Conservation (phyloP, 768 basidiomycete genomes). For the Hygrophorus pudorinus region DNA sequence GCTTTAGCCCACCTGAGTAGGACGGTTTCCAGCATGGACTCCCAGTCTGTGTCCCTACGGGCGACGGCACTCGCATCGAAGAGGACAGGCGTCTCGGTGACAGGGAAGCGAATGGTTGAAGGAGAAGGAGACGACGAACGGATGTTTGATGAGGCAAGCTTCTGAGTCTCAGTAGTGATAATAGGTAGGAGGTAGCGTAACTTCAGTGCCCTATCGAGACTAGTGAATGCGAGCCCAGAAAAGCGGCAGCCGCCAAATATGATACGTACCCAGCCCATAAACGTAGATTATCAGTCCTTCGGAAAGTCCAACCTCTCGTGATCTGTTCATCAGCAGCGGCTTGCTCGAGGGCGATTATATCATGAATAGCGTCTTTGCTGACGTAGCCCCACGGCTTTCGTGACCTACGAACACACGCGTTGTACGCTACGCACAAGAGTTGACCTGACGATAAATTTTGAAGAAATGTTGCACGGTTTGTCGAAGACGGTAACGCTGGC, state of each 20-base stretch:
- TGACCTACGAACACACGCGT: conserved; percentile 69
- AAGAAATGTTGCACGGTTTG: conserved; percentile 33
- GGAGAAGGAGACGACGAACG: conserved; percentile 18
- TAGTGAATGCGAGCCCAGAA: conserved; percentile 2
- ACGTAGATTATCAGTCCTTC: conserved; percentile 77
- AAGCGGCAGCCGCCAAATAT: neutral
- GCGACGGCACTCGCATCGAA: conserved; percentile 75
- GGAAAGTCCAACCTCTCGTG: conserved; percentile 71
- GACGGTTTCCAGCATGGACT: conserved; percentile 60
- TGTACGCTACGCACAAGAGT: conserved; percentile 73
- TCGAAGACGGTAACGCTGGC: conserved; percentile 6
- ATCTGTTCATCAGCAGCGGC: conserved; percentile 26
- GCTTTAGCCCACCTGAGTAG: conserved; percentile 58
- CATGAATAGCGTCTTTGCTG: conserved; percentile 66
- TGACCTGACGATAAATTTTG: conserved; percentile 63
- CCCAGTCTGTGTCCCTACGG: conserved; percentile 69
- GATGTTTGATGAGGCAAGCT: conserved; percentile 16
- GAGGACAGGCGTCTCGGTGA: conserved; percentile 34
- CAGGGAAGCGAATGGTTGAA: conserved; percentile 25
- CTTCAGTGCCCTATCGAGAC: conserved; percentile 54
- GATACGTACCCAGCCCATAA: conserved; percentile 72
- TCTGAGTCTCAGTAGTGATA: conserved; percentile 32
- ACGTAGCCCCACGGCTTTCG: conserved; percentile 87
- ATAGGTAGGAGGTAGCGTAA: conserved; percentile 74
- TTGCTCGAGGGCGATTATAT: conserved; percentile 58